Conservation (phyloP, 139 green algal genomes). For the Chlamydomonas sp. region DNA sequence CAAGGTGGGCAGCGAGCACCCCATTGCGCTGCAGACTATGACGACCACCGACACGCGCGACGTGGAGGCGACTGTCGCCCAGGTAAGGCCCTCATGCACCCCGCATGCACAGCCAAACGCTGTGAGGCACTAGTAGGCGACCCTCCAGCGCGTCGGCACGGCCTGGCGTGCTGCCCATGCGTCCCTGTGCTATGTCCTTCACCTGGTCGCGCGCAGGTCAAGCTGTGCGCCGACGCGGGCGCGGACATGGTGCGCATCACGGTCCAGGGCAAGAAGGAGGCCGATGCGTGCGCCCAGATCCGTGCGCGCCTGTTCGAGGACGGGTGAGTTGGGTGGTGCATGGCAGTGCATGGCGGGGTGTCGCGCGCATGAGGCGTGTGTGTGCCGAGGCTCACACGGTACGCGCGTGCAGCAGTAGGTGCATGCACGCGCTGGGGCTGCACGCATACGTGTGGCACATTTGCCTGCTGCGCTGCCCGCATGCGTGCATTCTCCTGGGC, state of each 20-base stretch:
- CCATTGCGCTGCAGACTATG: constrained; percentile 95
- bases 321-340: constrained; percentile 52
- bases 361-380: too few species aligned
- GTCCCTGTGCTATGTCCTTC: too few species aligned
- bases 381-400: too few species aligned
- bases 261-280: constrained; percentile 91
- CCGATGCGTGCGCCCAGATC: constrained; percentile 88
- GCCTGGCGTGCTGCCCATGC: not conserved
- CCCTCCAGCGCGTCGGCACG: not conserved
- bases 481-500: too few species aligned
- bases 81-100: constrained; percentile 44
- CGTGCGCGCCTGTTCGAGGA: constrained; percentile 89
- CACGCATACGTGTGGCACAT: too few species aligned
- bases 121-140: not conserved
- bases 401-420: too few species aligned
- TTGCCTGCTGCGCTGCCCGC: too few species aligned
- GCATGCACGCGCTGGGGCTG: too few species aligned
- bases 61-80: constrained; percentile 82
- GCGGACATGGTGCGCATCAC: constrained; percentile 96
- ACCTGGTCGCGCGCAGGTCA: constrained; percentile 70
- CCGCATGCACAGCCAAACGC: not conserved
- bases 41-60: constrained; percentile 95
- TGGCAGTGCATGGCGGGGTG: too few species aligned
- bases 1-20: constrained; percentile 83
- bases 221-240: constrained; percentile 90